Percentiles rank a stretch among this genome's conserved stretches.
phyloP scores from a whole-genome alignment of 208 protist genomes.

The Lotmaria passim region DNA sequence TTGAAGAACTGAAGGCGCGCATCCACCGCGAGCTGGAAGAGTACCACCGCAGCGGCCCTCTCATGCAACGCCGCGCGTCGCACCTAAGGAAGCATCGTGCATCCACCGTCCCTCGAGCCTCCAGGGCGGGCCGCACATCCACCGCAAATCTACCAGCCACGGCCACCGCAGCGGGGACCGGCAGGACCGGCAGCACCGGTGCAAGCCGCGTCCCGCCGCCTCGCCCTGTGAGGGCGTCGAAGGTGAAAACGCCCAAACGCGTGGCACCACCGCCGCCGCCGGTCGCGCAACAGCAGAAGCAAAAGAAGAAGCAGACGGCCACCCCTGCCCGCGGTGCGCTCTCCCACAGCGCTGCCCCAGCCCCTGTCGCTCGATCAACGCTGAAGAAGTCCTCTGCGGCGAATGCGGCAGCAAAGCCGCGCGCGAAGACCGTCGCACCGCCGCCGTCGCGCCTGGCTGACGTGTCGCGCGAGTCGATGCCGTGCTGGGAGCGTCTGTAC shows the following conservation, averaged over 20 bases:
- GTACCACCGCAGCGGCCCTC: constrained; percentile 55
- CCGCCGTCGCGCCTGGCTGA: neutral
- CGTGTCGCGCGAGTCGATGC: constrained; percentile 1
- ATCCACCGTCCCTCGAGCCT: constrained; percentile 8
- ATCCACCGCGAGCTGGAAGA: constrained; percentile 73
- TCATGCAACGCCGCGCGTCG: constrained; percentile 39
- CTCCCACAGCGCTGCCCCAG: constrained; percentile 6
- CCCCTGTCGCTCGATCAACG: neutral
- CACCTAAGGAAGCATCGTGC: constrained; percentile 18
- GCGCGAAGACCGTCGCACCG: constrained; percentile 1
- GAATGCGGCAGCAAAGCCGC: constrained; percentile 8
- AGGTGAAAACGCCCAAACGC: constrained; percentile 1
- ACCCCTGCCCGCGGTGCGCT: neutral
- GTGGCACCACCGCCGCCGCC: constrained; percentile 1
- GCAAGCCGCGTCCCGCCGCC: constrained; percentile 9
- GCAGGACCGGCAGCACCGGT: too few species aligned
- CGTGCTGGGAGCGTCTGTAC: constrained; percentile 56
- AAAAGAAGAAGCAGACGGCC: neutral
- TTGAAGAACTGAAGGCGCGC: constrained; percentile 58
- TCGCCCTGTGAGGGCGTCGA: constrained; percentile 5
- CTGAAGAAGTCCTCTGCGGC: neutral
- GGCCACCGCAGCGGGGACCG: neutral
- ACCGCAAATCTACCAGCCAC: neutral
- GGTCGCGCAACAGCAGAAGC: neutral
- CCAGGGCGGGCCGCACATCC: neutral